Percentiles rank a stretch among this genome's conserved stretches.
Evolutionary conservation across 169 alveolate species (phyloP).

Genomic region (Plasmodium malariae): DNA sequence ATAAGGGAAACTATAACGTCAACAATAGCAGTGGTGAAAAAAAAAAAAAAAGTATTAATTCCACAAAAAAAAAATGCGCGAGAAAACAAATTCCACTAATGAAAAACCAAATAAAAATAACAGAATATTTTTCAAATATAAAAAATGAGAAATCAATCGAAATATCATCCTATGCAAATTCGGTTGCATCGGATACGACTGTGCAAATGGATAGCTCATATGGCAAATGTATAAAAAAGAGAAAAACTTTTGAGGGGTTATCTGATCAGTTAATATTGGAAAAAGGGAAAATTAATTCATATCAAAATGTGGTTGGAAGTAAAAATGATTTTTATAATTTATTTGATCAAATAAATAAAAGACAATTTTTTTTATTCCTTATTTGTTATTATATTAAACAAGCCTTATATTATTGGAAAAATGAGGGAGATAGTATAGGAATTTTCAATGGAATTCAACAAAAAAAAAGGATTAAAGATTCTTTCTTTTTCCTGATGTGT

Average conservation of each 20-base stretch:
- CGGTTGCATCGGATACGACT: neutral
- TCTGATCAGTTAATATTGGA: conserved; percentile 4
- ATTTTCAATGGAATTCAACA: conserved; percentile 71
- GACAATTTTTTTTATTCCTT: conserved; percentile 62
- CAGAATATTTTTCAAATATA: conserved; percentile 58
- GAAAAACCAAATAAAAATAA: conserved; percentile 75
- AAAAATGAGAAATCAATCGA: conserved; percentile 42
- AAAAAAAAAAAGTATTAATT: conserved; percentile 14
- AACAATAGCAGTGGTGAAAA: neutral
- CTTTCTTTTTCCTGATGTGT: conserved; percentile 62
- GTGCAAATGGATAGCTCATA: neutral
- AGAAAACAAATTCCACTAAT: conserved; percentile 49
- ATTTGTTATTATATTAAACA: conserved; percentile 64
- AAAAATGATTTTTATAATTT: neutral
- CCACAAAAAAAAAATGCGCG: conserved; percentile 15
- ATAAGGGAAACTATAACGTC: neutral
- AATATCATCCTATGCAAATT: conserved; percentile 3
- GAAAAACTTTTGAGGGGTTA: conserved; percentile 53
- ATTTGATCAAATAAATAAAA: conserved; percentile 52
- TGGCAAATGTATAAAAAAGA: conserved; percentile 11
- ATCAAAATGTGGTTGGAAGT: neutral
- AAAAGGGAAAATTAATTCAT: neutral
- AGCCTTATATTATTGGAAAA: conserved; percentile 56
- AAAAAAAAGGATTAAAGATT: conserved; percentile 58
- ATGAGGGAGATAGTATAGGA: conserved; percentile 64